Evolutionary conservation across 495 filamentous ascomycete genomes (phyloP), one percentile per base, ranked within the genome.

Genomic region (Penicillium subrubescens): DNA sequence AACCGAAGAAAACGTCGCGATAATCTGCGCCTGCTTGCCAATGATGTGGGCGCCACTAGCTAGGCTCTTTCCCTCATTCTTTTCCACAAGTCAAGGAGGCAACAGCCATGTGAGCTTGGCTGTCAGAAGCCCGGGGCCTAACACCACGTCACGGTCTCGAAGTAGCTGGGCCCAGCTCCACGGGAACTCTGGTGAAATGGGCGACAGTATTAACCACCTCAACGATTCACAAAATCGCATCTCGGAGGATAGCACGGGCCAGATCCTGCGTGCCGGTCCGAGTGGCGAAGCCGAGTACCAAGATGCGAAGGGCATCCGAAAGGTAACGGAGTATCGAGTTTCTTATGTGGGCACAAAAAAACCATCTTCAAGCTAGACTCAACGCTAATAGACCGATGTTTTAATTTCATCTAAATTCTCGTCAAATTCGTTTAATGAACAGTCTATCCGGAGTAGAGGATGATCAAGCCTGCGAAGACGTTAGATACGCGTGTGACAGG

Each of bases 11-110:
- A 78, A 81, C 64, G 62, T 78, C 12, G 79, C 75, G 29, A 77
- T 83, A 57, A 78, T 84, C 59, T 82, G 78, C 69, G 81, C 79
- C 43, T 81, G 76, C 59, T 72, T 84, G 8, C 82, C 81, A n/a
- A 64, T 64, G 62, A 64, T 60, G 57, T 64, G 62, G 62, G 37
- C n/a, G 17, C 62, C 62, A 35, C 62, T 64, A 35, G 48, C 62
- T 1, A 60, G 48, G 29, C 48, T 64, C 37, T 64, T 64, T 29
- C 62, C 61, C 46, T 63, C 61, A 5, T 7, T 29, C 12, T 33
- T 53, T 14, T 53, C 51, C 0, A 53, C 8, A 29, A 31, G 51
- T 8, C 31, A 33, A 31, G 17, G 17, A 19, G 31, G 4, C 5
- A 27, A 53, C 17, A 29, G 23, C 17, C 31, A 14, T 17, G 31